Base-by-base conservation (phyloP, 768 basidiomycete species). In the Exsudoporus frostii region DNA sequence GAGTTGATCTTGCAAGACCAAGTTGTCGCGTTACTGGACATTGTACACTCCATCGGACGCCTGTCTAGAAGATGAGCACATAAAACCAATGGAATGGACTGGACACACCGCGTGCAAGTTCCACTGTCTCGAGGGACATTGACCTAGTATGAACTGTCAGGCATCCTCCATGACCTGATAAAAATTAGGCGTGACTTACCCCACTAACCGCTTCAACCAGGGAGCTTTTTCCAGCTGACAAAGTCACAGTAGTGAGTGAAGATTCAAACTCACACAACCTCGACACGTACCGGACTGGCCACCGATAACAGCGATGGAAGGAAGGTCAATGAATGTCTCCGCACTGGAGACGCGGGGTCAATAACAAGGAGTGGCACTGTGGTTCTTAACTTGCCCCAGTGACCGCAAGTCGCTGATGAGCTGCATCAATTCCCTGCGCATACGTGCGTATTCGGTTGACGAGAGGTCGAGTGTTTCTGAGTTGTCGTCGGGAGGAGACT, bases 61-160 rank as follows among this genome's bases (percentile, higher is more conserved):
- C 81, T 81, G 41, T 17, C 10, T 7, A 2, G 22, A 47, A 43
- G 9, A 9, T 66, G 42, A 50, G 39, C 24, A 22, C 6, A 27
- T 25, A n/a, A 47, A 7, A 11, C n/a, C n/a, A 36, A 22, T n/a
- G 0, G 9, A 38, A 39, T 24, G 1, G 10, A 17, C 24, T 30
- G 15, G n/a, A 47, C 55, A 29, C 3, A 79, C 83, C 80, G 71
- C 0, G 81, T 84, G 48, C 83, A 84, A 1, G 81, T 84, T 20
- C 82, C 82, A 39, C 79, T 79, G 38, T 84, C 84, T 30, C 84
- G 71, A 11, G 84, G 83, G 27, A 85, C 82, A 45, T 69, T 80
- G 29, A 84, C 80, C 84, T 85, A 37, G 17, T 1, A 32, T 17
- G 29, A 44, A 20, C 5, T 9, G 17, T 58, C 29, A 62, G 19